These are phyloP conservation scores for Ganoderma sinense DNA, from an alignment of 1,284 basidiomycete genomes.

Conservation along the genomic window DNA sequence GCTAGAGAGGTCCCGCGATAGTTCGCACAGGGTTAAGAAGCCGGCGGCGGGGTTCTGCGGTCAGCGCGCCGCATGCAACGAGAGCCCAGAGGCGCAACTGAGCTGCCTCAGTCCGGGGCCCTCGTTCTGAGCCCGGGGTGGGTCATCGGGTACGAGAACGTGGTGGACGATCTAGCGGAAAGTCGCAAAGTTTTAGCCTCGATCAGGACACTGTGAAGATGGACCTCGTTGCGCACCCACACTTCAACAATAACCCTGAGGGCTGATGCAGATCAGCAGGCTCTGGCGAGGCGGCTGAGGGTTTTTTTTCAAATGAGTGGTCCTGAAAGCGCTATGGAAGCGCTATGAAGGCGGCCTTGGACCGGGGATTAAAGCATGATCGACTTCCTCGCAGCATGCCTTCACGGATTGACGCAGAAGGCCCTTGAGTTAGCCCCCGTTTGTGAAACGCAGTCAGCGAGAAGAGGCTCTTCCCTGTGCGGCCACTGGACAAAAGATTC, in stretches of 20 bases:
- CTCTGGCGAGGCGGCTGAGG: slow-evolving; percentile 5
- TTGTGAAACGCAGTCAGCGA: slow-evolving; percentile 29
- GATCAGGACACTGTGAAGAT: not conserved
- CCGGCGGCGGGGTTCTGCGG: slow-evolving; percentile 16
- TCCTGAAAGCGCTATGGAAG: not conserved
- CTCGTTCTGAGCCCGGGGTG: slow-evolving; percentile 3
- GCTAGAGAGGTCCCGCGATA: slow-evolving; percentile 25
- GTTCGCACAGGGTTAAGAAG: slow-evolving; percentile 16
- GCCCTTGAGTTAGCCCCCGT: not conserved
- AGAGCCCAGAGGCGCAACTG: not conserved
- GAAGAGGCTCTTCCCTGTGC: slow-evolving; percentile 5
- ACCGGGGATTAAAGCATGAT: slow-evolving; percentile 14
- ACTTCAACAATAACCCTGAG: not conserved
- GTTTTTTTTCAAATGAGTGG: slow-evolving; percentile 1
- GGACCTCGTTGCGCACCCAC: not conserved
- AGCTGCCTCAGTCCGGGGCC: slow-evolving; percentile 4
- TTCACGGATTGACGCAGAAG: slow-evolving; percentile 11
- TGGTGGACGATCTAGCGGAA: not conserved
- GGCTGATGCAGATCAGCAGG: too few relatives aligned
- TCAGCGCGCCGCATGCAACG: not conserved
- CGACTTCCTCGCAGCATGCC: slow-evolving; percentile 7
- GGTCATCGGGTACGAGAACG: not conserved
- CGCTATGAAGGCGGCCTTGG: slow-evolving; percentile 5
- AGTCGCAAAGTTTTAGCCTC: slow-evolving; percentile 5
- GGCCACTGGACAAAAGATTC: not conserved